Conservation (phyloP, 768 basidiomycete genomes). For the Mycena galericulata region DNA sequence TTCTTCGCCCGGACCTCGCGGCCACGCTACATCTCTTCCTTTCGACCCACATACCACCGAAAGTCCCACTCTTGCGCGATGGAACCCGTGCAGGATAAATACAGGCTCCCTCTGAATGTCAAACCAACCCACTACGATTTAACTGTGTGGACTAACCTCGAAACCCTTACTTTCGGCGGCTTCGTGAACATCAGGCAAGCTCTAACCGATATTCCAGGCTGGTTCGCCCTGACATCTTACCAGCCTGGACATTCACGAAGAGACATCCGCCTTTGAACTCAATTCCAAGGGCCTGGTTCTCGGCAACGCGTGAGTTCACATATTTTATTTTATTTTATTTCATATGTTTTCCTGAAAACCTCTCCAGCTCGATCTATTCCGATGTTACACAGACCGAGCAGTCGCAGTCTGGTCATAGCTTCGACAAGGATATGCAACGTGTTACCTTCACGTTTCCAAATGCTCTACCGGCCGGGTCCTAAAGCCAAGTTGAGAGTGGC, state of each 20-base stretch:
- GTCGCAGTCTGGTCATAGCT: conserved; percentile 54
- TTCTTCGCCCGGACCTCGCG: neutral
- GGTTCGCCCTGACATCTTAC: conserved; percentile 10
- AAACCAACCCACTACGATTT: conserved; percentile 84
- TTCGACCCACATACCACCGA: conserved; percentile 1
- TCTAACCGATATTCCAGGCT: neutral
- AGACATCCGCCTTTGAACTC: conserved; percentile 72
- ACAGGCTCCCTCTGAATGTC: conserved; percentile 76
- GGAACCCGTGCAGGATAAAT: conserved; percentile 47
- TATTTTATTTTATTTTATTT: neutral
- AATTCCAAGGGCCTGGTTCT: conserved; percentile 74
- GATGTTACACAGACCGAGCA: conserved; percentile 65
- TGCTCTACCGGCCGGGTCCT: conserved; percentile 71
- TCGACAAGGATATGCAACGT: conserved; percentile 76
- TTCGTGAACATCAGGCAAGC: conserved; percentile 77
- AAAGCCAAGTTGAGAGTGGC: conserved; percentile 77
- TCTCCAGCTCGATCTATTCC: conserved; percentile 61
- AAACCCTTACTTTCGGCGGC: conserved; percentile 81
- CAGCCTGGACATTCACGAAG: conserved; percentile 73
- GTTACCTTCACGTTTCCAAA: conserved; percentile 69
- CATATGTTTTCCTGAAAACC: neutral
- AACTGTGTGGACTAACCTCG: conserved; percentile 84
- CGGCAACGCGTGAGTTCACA: conserved; percentile 58
- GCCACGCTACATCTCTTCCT: conserved; percentile 2
- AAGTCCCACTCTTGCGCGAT: conserved; percentile 23